These are phyloP conservation scores for Aspergillus phoenicis DNA, from an alignment of 2,329 filamentous ascomycete species.

Conservation along the genomic window DNA sequence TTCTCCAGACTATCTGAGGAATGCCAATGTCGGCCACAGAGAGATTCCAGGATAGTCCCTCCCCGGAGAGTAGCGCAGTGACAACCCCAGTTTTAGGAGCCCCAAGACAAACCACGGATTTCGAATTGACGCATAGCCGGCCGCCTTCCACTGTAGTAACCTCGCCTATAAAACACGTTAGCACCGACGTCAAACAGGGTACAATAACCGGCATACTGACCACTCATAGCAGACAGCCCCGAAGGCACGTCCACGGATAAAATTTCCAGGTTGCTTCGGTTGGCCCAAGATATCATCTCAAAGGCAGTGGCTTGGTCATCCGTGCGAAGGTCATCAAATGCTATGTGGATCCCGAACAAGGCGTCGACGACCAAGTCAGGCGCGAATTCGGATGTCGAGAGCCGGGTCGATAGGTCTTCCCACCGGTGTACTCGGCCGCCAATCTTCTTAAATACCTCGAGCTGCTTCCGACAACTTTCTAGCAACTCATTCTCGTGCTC, in stretches of 20 bases:
- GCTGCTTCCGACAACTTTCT: slow-evolving; percentile 76
- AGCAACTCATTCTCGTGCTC: slow-evolving; percentile 81
- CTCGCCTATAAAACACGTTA: slow-evolving; percentile 46
- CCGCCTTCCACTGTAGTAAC: slow-evolving; percentile 68
- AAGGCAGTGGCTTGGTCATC: slow-evolving; percentile 82
- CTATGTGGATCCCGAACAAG: slow-evolving; percentile 79
- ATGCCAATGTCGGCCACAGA: slow-evolving; percentile 87
- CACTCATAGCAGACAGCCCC: slow-evolving; percentile 78
- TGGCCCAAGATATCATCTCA: slow-evolving; percentile 91
- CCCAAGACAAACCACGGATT: slow-evolving; percentile 81
- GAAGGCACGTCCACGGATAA: slow-evolving; percentile 90
- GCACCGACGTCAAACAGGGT: not conserved
- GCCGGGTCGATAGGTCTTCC: slow-evolving; percentile 57
- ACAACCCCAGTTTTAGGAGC: slow-evolving; percentile 84
- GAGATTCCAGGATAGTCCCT: slow-evolving; percentile 68
- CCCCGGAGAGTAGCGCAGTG: slow-evolving; percentile 69
- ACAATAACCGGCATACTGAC: slow-evolving; percentile 61
- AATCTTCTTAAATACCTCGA: slow-evolving; percentile 80
- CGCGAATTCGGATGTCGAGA: slow-evolving; percentile 60
- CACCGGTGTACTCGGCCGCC: slow-evolving; percentile 71
- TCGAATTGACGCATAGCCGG: slow-evolving; percentile 76
- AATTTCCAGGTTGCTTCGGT: slow-evolving; percentile 79
- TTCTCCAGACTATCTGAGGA: slow-evolving; percentile 78
- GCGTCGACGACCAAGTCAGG: slow-evolving; percentile 87
- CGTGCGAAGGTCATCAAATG: slow-evolving; percentile 83